A percentile compares a stretch with the other conserved stretches of the same genome.
phyloP scores from a whole-genome alignment of 257 asterid genomes.

The Nicotiana attenuata region DNA sequence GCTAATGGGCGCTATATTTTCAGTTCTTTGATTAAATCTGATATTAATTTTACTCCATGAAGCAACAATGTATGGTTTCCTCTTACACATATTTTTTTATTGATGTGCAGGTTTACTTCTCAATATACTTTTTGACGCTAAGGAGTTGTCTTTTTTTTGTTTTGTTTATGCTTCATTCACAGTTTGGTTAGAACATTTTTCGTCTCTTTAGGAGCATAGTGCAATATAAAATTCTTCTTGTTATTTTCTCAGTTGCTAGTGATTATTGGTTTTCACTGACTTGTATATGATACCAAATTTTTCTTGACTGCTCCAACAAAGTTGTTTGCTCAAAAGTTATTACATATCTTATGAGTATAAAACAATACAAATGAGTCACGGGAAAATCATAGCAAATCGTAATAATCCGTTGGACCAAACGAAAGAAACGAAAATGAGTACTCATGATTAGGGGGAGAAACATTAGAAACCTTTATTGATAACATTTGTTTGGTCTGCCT shows the following conservation, averaged over 20 bases:
- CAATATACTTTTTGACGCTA: conserved; percentile 2
- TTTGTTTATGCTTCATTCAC: not conserved
- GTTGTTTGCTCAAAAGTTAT: too few species aligned
- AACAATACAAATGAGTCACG: too few species aligned
- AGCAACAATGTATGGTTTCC: not conserved
- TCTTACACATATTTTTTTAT: not conserved
- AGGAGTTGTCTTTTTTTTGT: not conserved
- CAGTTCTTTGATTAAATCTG: not conserved
- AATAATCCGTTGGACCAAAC: too few species aligned
- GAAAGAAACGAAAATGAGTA: too few species aligned
- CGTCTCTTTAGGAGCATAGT: conserved; percentile 7
- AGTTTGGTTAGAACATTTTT: conserved; percentile 11
- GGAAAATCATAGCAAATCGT: too few species aligned
- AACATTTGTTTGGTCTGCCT: too few species aligned
- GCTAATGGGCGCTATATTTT: not conserved
- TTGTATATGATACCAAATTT: not conserved
- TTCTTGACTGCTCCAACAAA: not conserved
- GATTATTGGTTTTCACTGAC: conserved; percentile 7
- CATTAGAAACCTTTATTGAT: too few species aligned
- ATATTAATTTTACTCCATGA: not conserved
- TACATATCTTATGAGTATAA: too few species aligned
- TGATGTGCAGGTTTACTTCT: conserved; percentile 14
- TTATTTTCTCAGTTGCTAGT: conserved; percentile 3
- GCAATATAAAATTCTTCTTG: not conserved
- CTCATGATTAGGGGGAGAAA: too few species aligned